Base-by-base conservation (phyloP, 805 yeast species). In the Saturnispora ahearnii region DNA sequence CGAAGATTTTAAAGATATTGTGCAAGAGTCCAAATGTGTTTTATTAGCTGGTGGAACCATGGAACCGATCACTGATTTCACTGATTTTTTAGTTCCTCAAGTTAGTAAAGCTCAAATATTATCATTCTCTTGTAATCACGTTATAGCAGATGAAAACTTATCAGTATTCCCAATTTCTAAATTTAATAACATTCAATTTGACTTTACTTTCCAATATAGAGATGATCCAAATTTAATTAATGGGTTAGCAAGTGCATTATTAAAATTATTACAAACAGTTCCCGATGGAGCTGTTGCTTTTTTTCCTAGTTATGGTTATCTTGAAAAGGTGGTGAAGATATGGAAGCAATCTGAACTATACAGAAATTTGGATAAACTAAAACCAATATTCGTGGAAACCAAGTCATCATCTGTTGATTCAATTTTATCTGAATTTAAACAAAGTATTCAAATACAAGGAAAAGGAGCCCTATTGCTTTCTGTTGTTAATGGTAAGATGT, bases 31-130 rank as follows among this genome's bases (percentile, higher is more conserved):
- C 0, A 73, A 73, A 55, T 82, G 90, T 62, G 84, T 90, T 0
- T 70, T 91, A 2, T 62, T 90, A 3, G 93, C 96, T 2, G 98
- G 98, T 33, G 98, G 98, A 12, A 90, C 98, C 0, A 87, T 89
- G 96, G 91, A 86, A 60, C 97, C 97, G 0, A 71, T 81, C 32
- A 60, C 71, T n/a, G 96, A 90, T 55, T 85, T 81, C 61, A 65
- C 74, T 5, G 69, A 78, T n/a, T 77, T 73, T 54, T 65, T 89
- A 34, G 78, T 87, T 45, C 95, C 95, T 0, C 73, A 77, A 41
- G 49, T 84, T 2, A 54, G 65, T 0, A 49, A 58, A 0, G 59
- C 63, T 0, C 56, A 73, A 41, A 72, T 86, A 8, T 65, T 71
- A 26, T 71, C 68, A 29, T 84, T 87, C 59, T 72, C 81, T 3